Conservation (phyloP, 2,329 filamentous ascomycete species). For the Neofusicoccum laricinum region DNA sequence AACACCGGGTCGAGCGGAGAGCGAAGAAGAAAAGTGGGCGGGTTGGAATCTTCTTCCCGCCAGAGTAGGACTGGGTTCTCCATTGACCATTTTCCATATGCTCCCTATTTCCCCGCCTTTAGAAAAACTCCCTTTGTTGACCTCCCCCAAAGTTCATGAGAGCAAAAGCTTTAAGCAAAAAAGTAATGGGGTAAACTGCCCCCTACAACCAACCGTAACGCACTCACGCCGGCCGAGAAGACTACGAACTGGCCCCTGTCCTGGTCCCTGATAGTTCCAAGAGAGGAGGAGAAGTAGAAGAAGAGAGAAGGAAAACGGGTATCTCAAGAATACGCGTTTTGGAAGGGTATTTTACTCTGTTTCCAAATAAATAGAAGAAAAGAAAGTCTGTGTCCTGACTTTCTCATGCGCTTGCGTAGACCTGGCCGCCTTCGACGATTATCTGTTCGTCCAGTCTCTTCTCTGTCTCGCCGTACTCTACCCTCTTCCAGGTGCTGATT, state of each 20-base stretch:
- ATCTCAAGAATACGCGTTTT: slow-evolving; percentile 11
- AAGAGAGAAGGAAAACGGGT: background rate
- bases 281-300: background rate
- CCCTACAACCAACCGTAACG: background rate
- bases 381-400: background rate
- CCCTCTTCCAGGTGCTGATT: slow-evolving; percentile 87
- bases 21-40: background rate
- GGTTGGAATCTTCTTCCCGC: background rate
- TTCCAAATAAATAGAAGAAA: slow-evolving; percentile 3
- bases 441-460: slow-evolving; percentile 58
- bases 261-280: background rate
- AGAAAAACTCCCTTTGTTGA: background rate
- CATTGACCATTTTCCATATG: background rate
- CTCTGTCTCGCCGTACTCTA: slow-evolving; percentile 63
- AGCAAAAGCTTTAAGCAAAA: too few relatives aligned
- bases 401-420: slow-evolving; percentile 24
- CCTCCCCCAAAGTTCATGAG: background rate
- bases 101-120: background rate
- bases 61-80: too few relatives aligned
- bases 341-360: slow-evolving; percentile 5
- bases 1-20: background rate
- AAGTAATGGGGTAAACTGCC: too few relatives aligned
- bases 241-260: background rate
- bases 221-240: background rate
- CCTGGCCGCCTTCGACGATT: slow-evolving; percentile 58